Percentiles rank a stretch among this genome's conserved stretches.
Evolutionary conservation across 2,329 filamentous ascomycete species (phyloP).

Genomic region (Ascocoryne sarcoides): DNA sequence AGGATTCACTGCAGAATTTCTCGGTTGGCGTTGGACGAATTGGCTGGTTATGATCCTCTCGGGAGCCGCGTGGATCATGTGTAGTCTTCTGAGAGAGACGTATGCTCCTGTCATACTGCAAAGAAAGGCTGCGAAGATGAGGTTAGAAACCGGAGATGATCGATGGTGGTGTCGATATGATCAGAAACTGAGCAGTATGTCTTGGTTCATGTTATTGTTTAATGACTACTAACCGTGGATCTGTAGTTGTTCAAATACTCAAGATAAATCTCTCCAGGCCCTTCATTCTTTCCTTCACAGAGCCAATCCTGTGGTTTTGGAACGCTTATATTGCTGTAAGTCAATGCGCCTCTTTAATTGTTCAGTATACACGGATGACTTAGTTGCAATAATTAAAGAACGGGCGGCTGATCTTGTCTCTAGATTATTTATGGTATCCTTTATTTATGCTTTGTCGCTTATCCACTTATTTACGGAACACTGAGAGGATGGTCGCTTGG

Average conservation of each 20-base stretch:
- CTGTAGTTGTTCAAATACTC: constrained; percentile 56
- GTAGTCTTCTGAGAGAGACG: constrained; percentile 60
- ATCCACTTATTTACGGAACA: constrained; percentile 71
- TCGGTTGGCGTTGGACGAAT: constrained; percentile 84
- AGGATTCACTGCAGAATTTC: constrained; percentile 66
- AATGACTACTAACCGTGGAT: constrained; percentile 12
- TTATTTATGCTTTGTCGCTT: constrained; percentile 84
- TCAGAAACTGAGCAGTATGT: constrained; percentile 37
- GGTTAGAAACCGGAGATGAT: constrained; percentile 61
- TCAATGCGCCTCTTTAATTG: too few species aligned
- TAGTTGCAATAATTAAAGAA: too few species aligned
- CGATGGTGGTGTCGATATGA: constrained; percentile 79
- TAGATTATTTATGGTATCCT: constrained; percentile 73
- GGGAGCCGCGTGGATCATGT: constrained; percentile 49
- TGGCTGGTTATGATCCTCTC: constrained; percentile 71
- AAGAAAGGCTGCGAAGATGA: constrained; percentile 51
- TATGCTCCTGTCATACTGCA: constrained; percentile 66
- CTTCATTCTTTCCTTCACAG: constrained; percentile 66
- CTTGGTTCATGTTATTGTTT: constrained; percentile 1
- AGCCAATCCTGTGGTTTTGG: constrained; percentile 72
- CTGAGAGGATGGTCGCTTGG: constrained; percentile 70
- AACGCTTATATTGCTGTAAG: constrained; percentile 53
- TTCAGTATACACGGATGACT: too few species aligned
- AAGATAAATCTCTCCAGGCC: constrained; percentile 71
- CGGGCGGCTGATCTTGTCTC: too few species aligned